These are phyloP conservation scores for Fagus crenata DNA, from an alignment of 306 rosid genomes.

Conservation along the genomic window DNA sequence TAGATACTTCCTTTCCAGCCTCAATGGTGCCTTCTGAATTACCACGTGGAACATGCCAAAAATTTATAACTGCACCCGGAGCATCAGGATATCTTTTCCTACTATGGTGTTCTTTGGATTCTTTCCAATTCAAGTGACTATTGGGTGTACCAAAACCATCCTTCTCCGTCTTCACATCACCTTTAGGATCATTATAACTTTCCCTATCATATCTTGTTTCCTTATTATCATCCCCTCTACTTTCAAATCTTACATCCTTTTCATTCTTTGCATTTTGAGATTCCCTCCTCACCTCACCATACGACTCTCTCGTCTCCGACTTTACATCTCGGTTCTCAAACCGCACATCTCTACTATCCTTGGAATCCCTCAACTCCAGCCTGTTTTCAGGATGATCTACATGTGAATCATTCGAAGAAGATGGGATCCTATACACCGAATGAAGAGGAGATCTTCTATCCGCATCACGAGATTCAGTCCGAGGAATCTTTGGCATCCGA, in stretches of 20 bases:
- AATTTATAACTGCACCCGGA: constrained; percentile 54
- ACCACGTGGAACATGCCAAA: constrained; percentile 59
- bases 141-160: constrained; percentile 49
- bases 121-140: constrained; percentile 73
- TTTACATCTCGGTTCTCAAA: constrained; percentile 76
- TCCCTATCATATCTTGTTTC: constrained; percentile 68
- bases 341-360: constrained; percentile 61
- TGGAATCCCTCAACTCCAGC: constrained; percentile 63
- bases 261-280: constrained; percentile 64
- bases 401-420: constrained; percentile 63
- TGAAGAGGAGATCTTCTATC: constrained; percentile 82
- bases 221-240: constrained; percentile 66
- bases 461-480: constrained; percentile 67
- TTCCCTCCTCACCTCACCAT: constrained; percentile 65
- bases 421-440: constrained; percentile 52
- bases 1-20: constrained; percentile 56
- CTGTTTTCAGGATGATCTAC: constrained; percentile 59
- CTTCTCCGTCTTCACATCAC: constrained; percentile 58
- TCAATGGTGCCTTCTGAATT: constrained; percentile 55
- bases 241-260: constrained; percentile 64
- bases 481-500: constrained; percentile 53
- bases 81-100: constrained; percentile 67
- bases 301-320: constrained; percentile 61
- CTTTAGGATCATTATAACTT: constrained; percentile 55
- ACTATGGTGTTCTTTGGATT: constrained; percentile 68